Evolutionary conservation across 192 early-diverging fungal species (phyloP), one percentile per base, ranked within the genome.

Genomic region (Rhizoclosmatium sp.): DNA sequence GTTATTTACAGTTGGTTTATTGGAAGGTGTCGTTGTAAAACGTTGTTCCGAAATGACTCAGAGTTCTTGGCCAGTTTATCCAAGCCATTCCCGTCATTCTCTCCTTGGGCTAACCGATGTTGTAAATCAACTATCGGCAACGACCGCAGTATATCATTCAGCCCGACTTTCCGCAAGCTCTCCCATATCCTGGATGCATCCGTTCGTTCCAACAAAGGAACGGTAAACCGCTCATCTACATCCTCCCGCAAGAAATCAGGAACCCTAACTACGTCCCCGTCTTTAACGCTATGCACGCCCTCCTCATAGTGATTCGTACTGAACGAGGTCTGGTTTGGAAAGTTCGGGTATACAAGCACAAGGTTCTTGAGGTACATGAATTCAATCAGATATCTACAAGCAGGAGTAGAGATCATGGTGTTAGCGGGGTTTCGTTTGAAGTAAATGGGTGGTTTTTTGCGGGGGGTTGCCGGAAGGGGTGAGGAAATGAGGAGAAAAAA

Each of bases 251-350:
- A 56, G 23, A 64, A 12, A 62, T 84, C 83, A 5, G 80, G 56
- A 10, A 84, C 80, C 16, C 1, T 10, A 42, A 80, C 64, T 16
- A n/a, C 39, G 4, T 62, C 71, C 4, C 82, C 82, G 40, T 84
- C 77, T 2, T 3, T 4, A 10, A 84, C 83, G 31, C 65, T 82
- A 65, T 84, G 83, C 4, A 84, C 81, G 44, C 83, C 83, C 3
- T 19, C 59, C 56, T 84, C 83, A 60, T 84, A 84, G 58, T 84
- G 83, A 54, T 84, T 84, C 16, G 83, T 84, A n/a, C 58, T 71
- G 71, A 84, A 84, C 41, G 78, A 82, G 4, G 76, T 65, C 64
- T 84, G 59, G 68, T 78, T 79, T 10, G 69, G 62, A 59, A 84
- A 84, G 4, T 72, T 69, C 2, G 80, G 81, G 62, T 84, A 84